phyloP scores from a whole-genome alignment of 331 rosid genomes.

The Cydonia oblonga region DNA sequence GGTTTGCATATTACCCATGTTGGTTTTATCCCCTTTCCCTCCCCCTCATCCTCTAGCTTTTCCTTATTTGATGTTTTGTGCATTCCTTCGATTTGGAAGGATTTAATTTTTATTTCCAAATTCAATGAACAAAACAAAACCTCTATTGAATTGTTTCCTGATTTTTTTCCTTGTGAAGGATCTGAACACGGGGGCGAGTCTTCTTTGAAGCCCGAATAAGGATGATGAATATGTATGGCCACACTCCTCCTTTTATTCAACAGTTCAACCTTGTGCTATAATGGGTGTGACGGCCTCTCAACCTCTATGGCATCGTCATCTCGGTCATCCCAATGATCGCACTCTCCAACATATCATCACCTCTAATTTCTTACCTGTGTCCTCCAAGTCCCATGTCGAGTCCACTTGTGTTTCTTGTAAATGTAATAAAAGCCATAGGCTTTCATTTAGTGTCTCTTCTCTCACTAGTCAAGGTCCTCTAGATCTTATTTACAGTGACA shows the following conservation, averaged over 20 bases:
- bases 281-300: background rate
- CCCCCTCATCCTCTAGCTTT: rapidly evolving
- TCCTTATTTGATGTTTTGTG: no score
- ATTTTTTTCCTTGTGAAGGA: no score
- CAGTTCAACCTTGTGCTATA: no score
- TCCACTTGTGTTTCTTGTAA: background rate
- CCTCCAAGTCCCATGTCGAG: background rate
- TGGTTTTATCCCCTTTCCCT: no score
- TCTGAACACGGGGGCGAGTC: background rate
- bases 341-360: background rate
- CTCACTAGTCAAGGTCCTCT: background rate
- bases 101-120: no score
- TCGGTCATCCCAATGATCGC: background rate
- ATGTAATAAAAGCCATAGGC: background rate
- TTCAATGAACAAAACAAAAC: no score
- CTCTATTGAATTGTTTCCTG: no score
- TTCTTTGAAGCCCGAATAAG: background rate
- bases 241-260: no score
- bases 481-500: no score
- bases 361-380: background rate
- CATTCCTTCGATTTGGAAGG: no score
- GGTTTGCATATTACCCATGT: no score
- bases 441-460: background rate
- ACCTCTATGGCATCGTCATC: background rate
- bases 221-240: background rate